phyloP scores from a whole-genome alignment of 1,284 basidiomycete species.

The Stereum hirsutum region DNA sequence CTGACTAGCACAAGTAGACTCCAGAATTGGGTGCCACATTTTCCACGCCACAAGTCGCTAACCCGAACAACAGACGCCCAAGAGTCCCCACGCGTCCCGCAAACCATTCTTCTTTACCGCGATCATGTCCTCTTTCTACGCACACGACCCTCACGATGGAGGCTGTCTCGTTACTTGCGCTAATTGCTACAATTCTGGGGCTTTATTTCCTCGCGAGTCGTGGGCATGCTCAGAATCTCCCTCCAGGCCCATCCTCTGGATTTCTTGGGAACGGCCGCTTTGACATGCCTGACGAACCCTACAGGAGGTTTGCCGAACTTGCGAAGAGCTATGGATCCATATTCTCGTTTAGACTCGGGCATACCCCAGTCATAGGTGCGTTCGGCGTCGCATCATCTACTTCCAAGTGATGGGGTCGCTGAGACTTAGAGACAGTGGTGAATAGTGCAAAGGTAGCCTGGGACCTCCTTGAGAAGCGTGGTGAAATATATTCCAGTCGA shows the following conservation, averaged over 20 bases:
- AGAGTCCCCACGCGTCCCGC: background rate
- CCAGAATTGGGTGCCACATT: no score
- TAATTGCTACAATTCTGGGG: no score
- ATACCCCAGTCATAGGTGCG: background rate
- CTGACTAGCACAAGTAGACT: no score
- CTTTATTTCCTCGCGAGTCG: no score
- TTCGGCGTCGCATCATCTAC: no score
- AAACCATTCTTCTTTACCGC: no score
- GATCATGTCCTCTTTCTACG: no score
- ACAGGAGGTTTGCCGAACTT: background rate
- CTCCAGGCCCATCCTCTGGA: background rate
- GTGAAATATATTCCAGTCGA: constrained; percentile 3
- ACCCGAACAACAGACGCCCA: no score
- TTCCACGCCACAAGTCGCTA: no score
- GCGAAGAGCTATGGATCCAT: background rate
- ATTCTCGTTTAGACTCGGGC: background rate
- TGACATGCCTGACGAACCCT: background rate
- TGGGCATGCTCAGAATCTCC: no score
- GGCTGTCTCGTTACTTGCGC: no score
- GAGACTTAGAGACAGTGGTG: background rate
- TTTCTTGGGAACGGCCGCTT: background rate
- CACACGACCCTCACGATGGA: no score
- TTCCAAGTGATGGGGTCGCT: background rate
- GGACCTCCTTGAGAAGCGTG: constrained; percentile 2
- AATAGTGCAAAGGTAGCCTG: background rate